phyloP scores from a whole-genome alignment of 1,284 basidiomycete species.

The Microbotryum scabiosae region DNA sequence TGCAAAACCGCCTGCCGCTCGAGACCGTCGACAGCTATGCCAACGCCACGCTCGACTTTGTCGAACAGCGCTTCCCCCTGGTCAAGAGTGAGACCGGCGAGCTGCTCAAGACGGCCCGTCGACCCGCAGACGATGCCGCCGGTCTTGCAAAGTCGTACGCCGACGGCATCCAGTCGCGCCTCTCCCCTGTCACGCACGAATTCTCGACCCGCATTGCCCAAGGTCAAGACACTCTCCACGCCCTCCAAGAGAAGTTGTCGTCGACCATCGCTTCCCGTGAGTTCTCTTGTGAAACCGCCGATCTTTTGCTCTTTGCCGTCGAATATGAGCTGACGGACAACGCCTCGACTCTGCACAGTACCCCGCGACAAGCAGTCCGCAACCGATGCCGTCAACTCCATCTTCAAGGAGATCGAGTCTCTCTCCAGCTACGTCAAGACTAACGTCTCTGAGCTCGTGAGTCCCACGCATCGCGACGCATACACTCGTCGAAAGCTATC shows the following conservation, averaged over 20 bases:
- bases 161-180: slow-evolving; percentile 18
- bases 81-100: slow-evolving; percentile 26
- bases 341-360: slow-evolving; percentile 1
- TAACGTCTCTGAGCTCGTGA: slow-evolving; percentile 21
- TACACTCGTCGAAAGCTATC: too few species aligned
- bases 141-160: slow-evolving; percentile 11
- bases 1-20: slow-evolving; percentile 23
- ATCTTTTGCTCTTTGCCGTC: neutral
- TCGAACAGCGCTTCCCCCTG: slow-evolving; percentile 25
- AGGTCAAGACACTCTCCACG: slow-evolving; percentile 14
- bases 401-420: slow-evolving; percentile 20
- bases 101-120: slow-evolving; percentile 8
- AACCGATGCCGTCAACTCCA: slow-evolving; percentile 9
- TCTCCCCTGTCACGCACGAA: slow-evolving; percentile 12
- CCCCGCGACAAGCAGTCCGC: slow-evolving; percentile 22
- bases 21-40: slow-evolving; percentile 23
- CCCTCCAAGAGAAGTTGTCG: slow-evolving; percentile 21
- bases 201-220: slow-evolving; percentile 13
- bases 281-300: neutral
- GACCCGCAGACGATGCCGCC: slow-evolving; percentile 23
- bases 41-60: slow-evolving; percentile 20
- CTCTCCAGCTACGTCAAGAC: slow-evolving; percentile 3
- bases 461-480: neutral
- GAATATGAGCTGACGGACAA: neutral
- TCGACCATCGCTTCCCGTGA: slow-evolving; percentile 14